These are phyloP conservation scores for Corrigiola litoralis DNA, from an alignment of 179 eudicot genomes.

Conservation along the genomic window DNA sequence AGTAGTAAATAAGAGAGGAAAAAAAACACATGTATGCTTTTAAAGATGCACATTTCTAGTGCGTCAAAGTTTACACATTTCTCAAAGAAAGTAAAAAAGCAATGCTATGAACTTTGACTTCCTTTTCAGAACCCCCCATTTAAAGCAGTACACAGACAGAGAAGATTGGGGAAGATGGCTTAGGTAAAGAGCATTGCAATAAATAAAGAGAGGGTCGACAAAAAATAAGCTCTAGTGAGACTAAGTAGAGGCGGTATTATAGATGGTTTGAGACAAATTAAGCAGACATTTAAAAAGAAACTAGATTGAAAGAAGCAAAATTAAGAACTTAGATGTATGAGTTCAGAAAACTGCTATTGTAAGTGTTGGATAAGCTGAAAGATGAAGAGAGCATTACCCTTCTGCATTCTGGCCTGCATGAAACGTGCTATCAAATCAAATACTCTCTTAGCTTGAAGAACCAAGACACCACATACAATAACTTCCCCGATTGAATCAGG, in stretches of 20 bases:
- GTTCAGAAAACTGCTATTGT: background rate
- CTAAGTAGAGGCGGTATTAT: no score
- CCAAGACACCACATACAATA: slow-evolving; percentile 68
- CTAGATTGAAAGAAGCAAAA: background rate
- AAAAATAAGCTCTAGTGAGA: no score
- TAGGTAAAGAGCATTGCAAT: no score
- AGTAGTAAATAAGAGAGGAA: background rate
- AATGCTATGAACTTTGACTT: background rate
- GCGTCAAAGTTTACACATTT: no score
- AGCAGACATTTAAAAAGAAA: no score
- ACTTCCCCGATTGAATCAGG: slow-evolving; percentile 96
- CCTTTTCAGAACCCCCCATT: background rate
- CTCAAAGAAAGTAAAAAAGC: background rate
- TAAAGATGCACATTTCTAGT: no score
- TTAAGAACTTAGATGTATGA: background rate
- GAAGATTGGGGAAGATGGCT: no score
- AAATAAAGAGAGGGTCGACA: no score
- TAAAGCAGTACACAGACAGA: background rate
- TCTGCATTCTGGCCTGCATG: slow-evolving; percentile 88
- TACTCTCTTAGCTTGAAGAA: slow-evolving; percentile 68
- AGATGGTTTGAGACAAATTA: no score
- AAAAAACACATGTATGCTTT: no score
- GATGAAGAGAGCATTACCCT: slow-evolving; percentile 40
- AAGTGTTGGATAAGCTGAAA: background rate
- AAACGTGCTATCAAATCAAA: slow-evolving; percentile 70